Evolutionary conservation across 768 basidiomycete species (phyloP).

Genomic region (Paxillus ammoniavirescens): DNA sequence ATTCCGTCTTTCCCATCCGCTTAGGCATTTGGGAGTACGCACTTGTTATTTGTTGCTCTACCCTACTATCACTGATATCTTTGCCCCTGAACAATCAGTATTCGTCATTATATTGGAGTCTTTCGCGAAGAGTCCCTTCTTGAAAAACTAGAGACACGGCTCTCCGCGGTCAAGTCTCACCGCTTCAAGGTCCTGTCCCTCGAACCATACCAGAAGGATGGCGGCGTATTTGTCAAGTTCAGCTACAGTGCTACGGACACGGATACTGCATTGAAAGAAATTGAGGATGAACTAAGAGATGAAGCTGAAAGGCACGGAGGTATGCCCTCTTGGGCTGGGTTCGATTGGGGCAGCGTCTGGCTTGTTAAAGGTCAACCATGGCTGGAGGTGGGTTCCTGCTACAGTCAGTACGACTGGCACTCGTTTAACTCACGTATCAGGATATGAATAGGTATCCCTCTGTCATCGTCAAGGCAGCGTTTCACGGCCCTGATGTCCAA

Average conservation of each 20-base stretch:
- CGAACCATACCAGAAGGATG: slow-evolving; percentile 73
- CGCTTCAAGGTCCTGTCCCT: slow-evolving; percentile 62
- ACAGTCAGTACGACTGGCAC: background rate
- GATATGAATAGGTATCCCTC: slow-evolving; percentile 86
- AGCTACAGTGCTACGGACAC: slow-evolving; percentile 44
- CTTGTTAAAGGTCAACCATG: slow-evolving; percentile 77
- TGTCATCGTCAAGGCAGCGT: slow-evolving; percentile 67
- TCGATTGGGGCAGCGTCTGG: slow-evolving; percentile 57
- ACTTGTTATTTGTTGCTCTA: background rate
- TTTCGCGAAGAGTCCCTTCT: slow-evolving; percentile 61
- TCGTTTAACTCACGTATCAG: slow-evolving; percentile 35
- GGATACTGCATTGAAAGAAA: slow-evolving; percentile 41
- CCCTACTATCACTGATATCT: slow-evolving; percentile 1
- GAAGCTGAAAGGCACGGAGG: slow-evolving; percentile 50
- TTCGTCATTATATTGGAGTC: slow-evolving; percentile 63
- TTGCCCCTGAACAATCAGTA: slow-evolving; percentile 36
- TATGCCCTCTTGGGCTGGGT: slow-evolving; percentile 61
- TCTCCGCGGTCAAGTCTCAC: slow-evolving; percentile 52
- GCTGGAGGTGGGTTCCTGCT: slow-evolving; percentile 57
- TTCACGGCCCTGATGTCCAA: slow-evolving; percentile 85
- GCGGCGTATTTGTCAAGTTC: slow-evolving; percentile 82
- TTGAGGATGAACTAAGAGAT: slow-evolving; percentile 49
- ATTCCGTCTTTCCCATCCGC: slow-evolving; percentile 76
- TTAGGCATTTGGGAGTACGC: slow-evolving; percentile 74
- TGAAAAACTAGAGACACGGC: slow-evolving; percentile 41